Percentiles rank a stretch among this genome's conserved stretches.
Evolutionary conservation across 2,329 filamentous ascomycete species (phyloP).

Genomic region (Chrysoporthe deuterocubensis): DNA sequence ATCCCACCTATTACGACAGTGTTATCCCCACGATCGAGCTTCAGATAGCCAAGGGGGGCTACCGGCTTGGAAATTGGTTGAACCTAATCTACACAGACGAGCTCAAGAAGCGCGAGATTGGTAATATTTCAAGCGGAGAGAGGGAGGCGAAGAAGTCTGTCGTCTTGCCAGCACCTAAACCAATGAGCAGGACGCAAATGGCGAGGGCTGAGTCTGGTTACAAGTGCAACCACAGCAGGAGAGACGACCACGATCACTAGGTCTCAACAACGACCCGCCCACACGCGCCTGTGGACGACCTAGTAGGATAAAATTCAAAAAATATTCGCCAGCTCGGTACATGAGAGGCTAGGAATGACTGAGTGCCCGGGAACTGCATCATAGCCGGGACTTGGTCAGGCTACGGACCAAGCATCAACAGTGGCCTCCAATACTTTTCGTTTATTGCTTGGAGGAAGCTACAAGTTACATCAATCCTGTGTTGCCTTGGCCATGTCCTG

Average conservation of each 20-base stretch:
- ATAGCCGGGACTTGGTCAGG: no score
- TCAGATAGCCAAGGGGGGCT: conserved; percentile 50
- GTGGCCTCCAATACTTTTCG: background rate
- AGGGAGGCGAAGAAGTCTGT: conserved; percentile 14
- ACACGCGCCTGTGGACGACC: no score
- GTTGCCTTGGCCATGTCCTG: conserved; percentile 40
- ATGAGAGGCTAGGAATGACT: no score
- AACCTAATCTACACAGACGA: conserved; percentile 34
- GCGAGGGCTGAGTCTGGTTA: conserved; percentile 33
- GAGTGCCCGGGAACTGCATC: no score
- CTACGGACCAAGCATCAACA: background rate
- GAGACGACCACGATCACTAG: conserved; percentile 15
- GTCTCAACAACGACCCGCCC: background rate
- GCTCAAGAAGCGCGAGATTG: conserved; percentile 30
- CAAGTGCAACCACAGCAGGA: conserved; percentile 24
- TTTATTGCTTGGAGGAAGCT: background rate
- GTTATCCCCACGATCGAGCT: conserved; percentile 47
- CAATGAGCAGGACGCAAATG: conserved; percentile 36
- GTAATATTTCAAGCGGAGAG: background rate
- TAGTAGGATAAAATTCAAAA: no score
- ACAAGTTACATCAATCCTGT: conserved; percentile 21
- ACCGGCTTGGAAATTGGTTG: conserved; percentile 38
- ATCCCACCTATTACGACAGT: conserved; percentile 47
- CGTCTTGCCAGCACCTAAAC: conserved; percentile 34
- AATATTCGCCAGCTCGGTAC: no score